Percentiles rank a stretch among this genome's conserved stretches.
Conservation (phyloP, 2,329 filamentous ascomycete genomes). For the Domatiomyces globalis region DNA sequence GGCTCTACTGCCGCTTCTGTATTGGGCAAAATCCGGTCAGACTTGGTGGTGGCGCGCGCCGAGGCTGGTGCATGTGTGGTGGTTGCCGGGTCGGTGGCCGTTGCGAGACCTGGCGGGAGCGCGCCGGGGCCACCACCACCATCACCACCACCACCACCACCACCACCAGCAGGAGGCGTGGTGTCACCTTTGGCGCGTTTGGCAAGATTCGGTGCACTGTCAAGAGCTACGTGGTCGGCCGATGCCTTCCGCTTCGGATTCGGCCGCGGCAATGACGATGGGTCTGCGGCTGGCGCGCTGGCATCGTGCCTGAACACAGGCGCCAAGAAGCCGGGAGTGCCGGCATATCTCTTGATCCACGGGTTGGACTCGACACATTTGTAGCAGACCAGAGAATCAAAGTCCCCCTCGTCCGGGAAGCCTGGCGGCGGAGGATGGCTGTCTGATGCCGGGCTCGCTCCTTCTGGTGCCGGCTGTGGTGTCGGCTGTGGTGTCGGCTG, state of each 20-base stretch:
- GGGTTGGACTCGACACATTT: slow-evolving; percentile 78
- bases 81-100: too few species aligned
- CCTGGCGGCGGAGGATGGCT: slow-evolving; percentile 58
- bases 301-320: slow-evolving; percentile 45
- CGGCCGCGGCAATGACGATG: not conserved
- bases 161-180: not conserved
- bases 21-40: slow-evolving; percentile 2
- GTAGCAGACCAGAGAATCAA: slow-evolving; percentile 84
- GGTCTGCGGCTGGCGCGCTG: slow-evolving; percentile 1
- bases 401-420: slow-evolving; percentile 79
- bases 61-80: too few species aligned
- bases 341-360: slow-evolving; percentile 84
- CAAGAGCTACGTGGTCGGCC: slow-evolving; percentile 12
- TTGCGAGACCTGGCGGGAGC: too few species aligned
- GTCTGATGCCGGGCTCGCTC: slow-evolving; percentile 11
- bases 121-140: too few species aligned
- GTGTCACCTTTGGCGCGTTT: slow-evolving; percentile 50
- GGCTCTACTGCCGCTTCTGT: slow-evolving; percentile 5
- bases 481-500: slow-evolving; percentile 14
- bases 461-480: slow-evolving; percentile 21
- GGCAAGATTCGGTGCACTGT: slow-evolving; percentile 19
- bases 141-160: slow-evolving; percentile 28
- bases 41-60: slow-evolving; percentile 29
- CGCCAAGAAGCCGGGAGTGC: slow-evolving; percentile 61
- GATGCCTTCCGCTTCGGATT: slow-evolving; percentile 33